Percentiles rank a stretch among this genome's conserved stretches.
Conservation (phyloP, 2,329 filamentous ascomycete species). For the Nemania abortiva region DNA sequence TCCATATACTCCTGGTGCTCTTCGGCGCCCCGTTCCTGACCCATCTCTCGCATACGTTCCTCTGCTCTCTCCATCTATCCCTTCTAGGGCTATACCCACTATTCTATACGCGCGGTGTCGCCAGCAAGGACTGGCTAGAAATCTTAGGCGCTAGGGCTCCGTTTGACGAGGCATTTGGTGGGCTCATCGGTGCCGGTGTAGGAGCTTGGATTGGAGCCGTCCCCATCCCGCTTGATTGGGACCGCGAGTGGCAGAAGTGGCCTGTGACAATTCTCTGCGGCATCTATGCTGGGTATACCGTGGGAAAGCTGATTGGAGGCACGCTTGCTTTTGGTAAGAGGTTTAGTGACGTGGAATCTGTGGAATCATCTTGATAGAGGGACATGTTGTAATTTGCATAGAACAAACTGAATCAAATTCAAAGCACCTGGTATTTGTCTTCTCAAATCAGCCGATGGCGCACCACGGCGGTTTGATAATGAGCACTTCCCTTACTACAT, state of each 20-base stretch:
- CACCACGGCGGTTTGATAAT: no score
- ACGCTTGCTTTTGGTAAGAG: conserved; percentile 61
- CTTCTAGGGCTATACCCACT: conserved; percentile 82
- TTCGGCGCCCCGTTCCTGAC: conserved; percentile 93
- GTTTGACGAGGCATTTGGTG: conserved; percentile 87
- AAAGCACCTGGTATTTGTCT: neutral
- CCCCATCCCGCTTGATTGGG: conserved; percentile 97
- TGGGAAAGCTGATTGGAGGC: conserved; percentile 75
- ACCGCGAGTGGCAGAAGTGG: conserved; percentile 99
- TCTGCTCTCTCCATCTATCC: conserved; percentile 85
- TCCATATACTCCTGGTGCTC: conserved; percentile 78
- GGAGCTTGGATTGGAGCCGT: conserved; percentile 95
- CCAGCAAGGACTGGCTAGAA: conserved; percentile 75
- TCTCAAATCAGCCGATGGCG: neutral
- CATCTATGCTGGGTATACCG: conserved; percentile 80
- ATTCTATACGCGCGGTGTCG: conserved; percentile 87
- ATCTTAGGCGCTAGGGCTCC: conserved; percentile 76
- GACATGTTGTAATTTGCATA: neutral
- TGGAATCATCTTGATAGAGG: conserved; percentile 27
- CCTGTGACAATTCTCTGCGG: conserved; percentile 91
- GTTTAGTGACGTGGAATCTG: conserved; percentile 51
- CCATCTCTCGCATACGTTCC: conserved; percentile 80
- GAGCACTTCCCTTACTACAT: neutral
- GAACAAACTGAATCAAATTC: neutral
- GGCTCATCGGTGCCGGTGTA: conserved; percentile 78